Base-by-base conservation (phyloP, 352 stramenopile species). In the Thraustotheca clavata region DNA sequence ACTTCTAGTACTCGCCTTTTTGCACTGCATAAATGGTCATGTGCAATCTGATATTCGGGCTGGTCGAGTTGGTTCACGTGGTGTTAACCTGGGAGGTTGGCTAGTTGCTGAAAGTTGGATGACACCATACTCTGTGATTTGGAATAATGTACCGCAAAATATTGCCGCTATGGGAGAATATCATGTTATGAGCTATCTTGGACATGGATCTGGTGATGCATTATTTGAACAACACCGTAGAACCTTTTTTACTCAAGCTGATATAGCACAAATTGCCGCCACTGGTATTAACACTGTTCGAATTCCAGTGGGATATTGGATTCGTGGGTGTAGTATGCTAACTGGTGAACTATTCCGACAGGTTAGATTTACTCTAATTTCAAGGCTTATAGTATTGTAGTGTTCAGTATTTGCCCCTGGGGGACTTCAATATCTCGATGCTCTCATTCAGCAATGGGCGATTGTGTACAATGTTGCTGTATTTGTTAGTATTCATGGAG, bases 41-140 rank as follows among this genome's bases (percentile, higher is more conserved):
- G 59, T 92, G 4, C 74, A 88, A 67, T 70, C 71, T 33, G 62
- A 68, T 27, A 91, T 93, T 65, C 81, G 81, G 47, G 67, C 68
- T 22, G 83, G 81, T 1, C 54, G 63, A 11, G 73, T 73, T 3
- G 70, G 59, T 16, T 80, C 72, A 54, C 76, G 76, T 49, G 84
- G 79, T 24, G 84, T 91, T 34, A 90, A 90, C 62, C 72, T 93
- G 32, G 84, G 84, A 20, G 75, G 71, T 20, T 93, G 84, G 81
- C 77, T 91, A 32, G 81, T 91, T 22, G 75, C 75, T 9, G 84
- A 93, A 70, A 39, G 87, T 60, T 93, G 84, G 81, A 93, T 93
- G 84, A 88, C 79, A 9, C 69, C 31, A 20, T 65, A 69, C 0
- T 71, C 78, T 7, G 71, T 85, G 32, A 75, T 90, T 39, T 91